Percentiles rank a stretch among this genome's conserved stretches.
These are phyloP conservation scores for Ehretia macrophylla DNA, from an alignment of 257 asterid species.

Conservation along the genomic window DNA sequence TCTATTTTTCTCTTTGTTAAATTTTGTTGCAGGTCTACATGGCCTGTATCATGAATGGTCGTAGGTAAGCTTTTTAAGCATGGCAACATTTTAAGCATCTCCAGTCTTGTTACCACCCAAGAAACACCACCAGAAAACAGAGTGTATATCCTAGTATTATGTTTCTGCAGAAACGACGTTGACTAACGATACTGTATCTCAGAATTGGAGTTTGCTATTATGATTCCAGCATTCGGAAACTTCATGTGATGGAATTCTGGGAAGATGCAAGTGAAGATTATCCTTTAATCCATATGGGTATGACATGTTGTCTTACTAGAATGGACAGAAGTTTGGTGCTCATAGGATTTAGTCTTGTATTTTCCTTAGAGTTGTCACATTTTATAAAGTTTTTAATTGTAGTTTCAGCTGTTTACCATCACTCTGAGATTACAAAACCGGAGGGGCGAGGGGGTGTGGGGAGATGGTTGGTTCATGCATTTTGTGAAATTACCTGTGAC, in stretches of 20 bases:
- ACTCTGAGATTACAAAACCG: too few relatives aligned
- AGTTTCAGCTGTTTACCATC: too few relatives aligned
- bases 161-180: background rate
- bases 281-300: conserved; percentile 90
- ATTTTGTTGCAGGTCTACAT: conserved; percentile 67
- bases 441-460: too few relatives aligned
- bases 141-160: background rate
- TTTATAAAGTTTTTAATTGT: background rate
- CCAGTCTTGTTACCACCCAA: background rate
- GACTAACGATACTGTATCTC: conserved; percentile 20
- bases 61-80: conserved; percentile 47
- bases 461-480: too few relatives aligned
- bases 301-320: conserved; percentile 2
- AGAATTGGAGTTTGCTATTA: conserved; percentile 92
- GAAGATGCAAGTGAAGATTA: conserved; percentile 70
- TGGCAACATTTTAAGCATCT: background rate
- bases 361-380: background rate
- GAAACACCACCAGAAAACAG: background rate
- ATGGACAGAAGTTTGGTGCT: background rate
- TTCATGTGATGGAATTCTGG: conserved; percentile 83
- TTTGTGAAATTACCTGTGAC: conserved; percentile 1
- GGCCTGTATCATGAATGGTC: conserved; percentile 87
- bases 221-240: conserved; percentile 70
- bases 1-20: conserved; percentile 13
- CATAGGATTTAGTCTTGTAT: background rate